Evolutionary conservation across 208 protist species (phyloP).

Genomic region (Wallacemonas rigidus): DNA sequence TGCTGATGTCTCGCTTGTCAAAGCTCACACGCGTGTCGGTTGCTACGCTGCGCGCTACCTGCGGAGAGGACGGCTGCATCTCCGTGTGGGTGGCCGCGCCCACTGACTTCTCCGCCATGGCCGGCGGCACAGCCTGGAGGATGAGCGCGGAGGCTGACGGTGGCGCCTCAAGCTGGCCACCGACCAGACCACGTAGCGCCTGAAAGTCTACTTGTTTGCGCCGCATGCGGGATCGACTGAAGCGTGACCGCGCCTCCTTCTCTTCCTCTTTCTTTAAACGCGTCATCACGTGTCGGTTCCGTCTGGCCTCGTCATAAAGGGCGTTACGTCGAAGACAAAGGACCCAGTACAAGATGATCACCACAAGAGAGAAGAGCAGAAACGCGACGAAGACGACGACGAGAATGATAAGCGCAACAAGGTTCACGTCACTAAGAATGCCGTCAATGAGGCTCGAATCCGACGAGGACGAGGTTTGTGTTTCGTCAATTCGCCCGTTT

Average conservation of each 20-base stretch:
- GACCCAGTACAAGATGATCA: slow-evolving; percentile 14
- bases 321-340: neutral
- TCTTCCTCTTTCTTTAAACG: neutral
- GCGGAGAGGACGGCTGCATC: too few species aligned
- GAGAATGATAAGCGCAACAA: slow-evolving; percentile 3
- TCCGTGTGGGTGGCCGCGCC: too few species aligned
- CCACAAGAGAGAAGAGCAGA: neutral
- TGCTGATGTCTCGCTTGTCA: too few species aligned
- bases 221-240: neutral
- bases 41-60: too few species aligned
- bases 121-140: neutral
- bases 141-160: neutral
- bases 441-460: slow-evolving; percentile 6
- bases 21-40: too few species aligned
- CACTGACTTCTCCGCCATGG: neutral
- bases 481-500: neutral
- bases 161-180: slow-evolving; percentile 1
- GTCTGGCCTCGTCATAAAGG: slow-evolving; percentile 13
- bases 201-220: neutral
- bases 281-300: neutral
- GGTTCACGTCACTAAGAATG: slow-evolving; percentile 10
- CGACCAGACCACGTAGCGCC: neutral
- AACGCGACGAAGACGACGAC: slow-evolving; percentile 13
- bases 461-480: neutral
- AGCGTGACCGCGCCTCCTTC: slow-evolving; percentile 4